These are phyloP conservation scores for Fraxinus latifolia DNA, from an alignment of 305 asterid species.

Conservation along the genomic window DNA sequence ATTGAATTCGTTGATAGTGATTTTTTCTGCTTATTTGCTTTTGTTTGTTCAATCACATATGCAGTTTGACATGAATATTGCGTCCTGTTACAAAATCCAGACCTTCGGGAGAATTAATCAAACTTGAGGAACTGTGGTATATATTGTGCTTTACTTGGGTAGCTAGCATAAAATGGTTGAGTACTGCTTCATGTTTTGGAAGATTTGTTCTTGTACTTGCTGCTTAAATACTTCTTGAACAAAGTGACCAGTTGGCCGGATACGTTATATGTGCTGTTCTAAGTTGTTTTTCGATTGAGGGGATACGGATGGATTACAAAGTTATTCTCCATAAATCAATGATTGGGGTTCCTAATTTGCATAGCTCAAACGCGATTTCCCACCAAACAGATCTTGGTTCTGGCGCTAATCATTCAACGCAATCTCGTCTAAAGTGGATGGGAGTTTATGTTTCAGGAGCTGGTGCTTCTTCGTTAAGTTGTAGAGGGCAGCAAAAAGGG, in stretches of 20 bases:
- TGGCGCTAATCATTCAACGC: conserved; percentile 21
- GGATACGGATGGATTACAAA: conserved; percentile 41
- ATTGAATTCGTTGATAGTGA: neutral
- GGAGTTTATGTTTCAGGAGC: conserved; percentile 31
- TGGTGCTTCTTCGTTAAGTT: conserved; percentile 23
- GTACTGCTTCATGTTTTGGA: neutral
- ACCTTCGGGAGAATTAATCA: neutral
- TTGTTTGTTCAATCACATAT: neutral
- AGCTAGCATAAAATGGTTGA: neutral
- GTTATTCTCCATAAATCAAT: conserved; percentile 40
- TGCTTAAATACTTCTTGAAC: neutral
- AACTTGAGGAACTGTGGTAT: neutral
- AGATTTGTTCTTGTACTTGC: neutral
- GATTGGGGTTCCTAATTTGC: conserved; percentile 40
- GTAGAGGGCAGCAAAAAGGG: conserved; percentile 39
- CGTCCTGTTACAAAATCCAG: neutral
- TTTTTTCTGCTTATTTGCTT: neutral
- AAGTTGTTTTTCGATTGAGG: conserved; percentile 13
- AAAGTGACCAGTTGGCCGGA: conserved; percentile 15
- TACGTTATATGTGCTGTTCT: neutral
- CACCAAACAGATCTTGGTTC: conserved; percentile 35
- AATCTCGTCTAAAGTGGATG: conserved; percentile 18
- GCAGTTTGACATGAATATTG: neutral
- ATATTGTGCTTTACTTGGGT: neutral
- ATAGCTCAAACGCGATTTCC: conserved; percentile 24